A percentile compares a stretch with the other conserved stretches of the same genome.
phyloP scores from a whole-genome alignment of 345 rosid species.

The Mallotus nudiflorus region DNA sequence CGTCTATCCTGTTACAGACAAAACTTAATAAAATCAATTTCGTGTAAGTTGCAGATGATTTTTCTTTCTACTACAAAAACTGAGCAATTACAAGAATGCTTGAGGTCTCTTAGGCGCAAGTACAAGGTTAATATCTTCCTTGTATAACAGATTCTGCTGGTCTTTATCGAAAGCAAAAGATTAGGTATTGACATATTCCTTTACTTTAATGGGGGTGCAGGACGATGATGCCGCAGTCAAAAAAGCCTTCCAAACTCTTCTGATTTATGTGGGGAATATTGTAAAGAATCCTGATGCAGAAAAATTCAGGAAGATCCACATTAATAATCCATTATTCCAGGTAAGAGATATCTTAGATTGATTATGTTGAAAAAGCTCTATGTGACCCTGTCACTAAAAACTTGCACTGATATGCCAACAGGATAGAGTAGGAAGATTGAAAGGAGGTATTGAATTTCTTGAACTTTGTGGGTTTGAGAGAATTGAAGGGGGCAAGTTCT shows the following conservation, averaged over 20 bases:
- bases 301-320: constrained; percentile 68
- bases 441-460: constrained; percentile 67
- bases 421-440: constrained; percentile 61
- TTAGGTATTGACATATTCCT: neutral
- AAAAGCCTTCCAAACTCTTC: constrained; percentile 68
- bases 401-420: constrained; percentile 20
- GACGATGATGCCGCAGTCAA: constrained; percentile 52
- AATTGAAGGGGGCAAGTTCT: constrained; percentile 46
- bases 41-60: constrained; percentile 38
- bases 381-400: neutral
- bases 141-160: too few species aligned
- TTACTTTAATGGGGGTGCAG: constrained; percentile 30
- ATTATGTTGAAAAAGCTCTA: neutral
- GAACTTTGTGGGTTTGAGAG: constrained; percentile 82
- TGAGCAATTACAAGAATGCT: constrained; percentile 63
- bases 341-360: constrained; percentile 24
- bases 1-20: neutral
- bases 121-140: constrained; percentile 42
- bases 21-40: constrained; percentile 10
- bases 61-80: constrained; percentile 31
- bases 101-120: constrained; percentile 63
- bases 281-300: constrained; percentile 56
- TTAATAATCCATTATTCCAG: constrained; percentile 60
- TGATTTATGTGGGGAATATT: constrained; percentile 59
- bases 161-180: too few species aligned